phyloP scores from a whole-genome alignment of 129 eudicot species.

The Helichrysum umbraculigerum region DNA sequence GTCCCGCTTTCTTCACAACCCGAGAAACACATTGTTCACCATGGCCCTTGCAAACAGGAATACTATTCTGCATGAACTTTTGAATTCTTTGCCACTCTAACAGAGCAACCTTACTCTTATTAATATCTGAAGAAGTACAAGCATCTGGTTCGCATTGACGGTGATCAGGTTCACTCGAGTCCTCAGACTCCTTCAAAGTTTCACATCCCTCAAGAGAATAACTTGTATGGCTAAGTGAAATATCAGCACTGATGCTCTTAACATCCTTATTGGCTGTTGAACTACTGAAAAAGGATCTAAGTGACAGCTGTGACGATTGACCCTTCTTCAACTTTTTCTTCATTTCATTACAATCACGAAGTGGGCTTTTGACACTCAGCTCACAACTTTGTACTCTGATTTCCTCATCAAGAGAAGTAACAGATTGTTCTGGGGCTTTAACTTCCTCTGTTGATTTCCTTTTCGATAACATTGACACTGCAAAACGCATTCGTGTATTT shows the following conservation, averaged over 20 bases:
- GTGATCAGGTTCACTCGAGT: conserved; percentile 25
- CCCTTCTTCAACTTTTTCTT: conserved; percentile 66
- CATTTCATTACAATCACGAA: conserved; percentile 21
- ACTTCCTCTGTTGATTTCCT: conserved; percentile 52
- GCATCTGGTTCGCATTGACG: conserved; percentile 31
- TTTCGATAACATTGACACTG: conserved; percentile 75
- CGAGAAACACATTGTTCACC: conserved; percentile 89
- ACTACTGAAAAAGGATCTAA: conserved; percentile 71
- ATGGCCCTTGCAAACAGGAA: conserved; percentile 94
- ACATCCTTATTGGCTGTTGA: conserved; percentile 26
- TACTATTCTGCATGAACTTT: conserved; percentile 80
- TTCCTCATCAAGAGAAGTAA: conserved; percentile 37
- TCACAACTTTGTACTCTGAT: conserved; percentile 19
- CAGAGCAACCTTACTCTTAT: conserved; percentile 54
- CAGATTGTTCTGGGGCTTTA: conserved; percentile 32
- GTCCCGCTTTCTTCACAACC: conserved; percentile 87
- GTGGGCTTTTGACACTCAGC: conserved; percentile 35
- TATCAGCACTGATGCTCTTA: conserved; percentile 29
- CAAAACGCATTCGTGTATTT: conserved; percentile 25
- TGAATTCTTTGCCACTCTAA: conserved; percentile 96
- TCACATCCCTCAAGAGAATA: conserved; percentile 31
- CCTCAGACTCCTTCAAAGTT: conserved; percentile 28
- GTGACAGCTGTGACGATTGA: conserved; percentile 82
- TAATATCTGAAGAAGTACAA: conserved; percentile 39
- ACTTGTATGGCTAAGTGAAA: conserved; percentile 33